These are phyloP conservation scores for Pythium scleroteichum DNA, from an alignment of 352 stramenopile species.

Conservation along the genomic window DNA sequence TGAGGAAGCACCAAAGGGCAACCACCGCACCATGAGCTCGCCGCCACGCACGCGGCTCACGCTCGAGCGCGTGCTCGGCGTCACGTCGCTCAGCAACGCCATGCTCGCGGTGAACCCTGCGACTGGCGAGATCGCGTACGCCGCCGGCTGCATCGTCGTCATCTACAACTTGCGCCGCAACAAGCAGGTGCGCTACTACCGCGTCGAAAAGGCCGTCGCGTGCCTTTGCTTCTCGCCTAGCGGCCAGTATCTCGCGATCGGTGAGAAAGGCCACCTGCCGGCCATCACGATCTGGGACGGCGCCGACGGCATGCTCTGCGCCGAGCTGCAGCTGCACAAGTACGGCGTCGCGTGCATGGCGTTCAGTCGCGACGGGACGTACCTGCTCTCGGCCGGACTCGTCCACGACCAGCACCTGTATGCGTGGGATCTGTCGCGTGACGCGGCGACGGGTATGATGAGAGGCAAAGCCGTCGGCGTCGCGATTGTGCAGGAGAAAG, in stretches of 20 bases:
- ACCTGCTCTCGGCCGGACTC: slow-evolving; percentile 70
- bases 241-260: slow-evolving; percentile 83
- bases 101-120: slow-evolving; percentile 76
- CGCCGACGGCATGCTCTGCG: slow-evolving; percentile 70
- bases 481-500: slow-evolving; percentile 63
- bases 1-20: too few relatives aligned
- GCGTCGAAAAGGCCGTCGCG: slow-evolving; percentile 81
- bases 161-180: slow-evolving; percentile 86
- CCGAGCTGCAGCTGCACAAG: slow-evolving; percentile 80
- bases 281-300: slow-evolving; percentile 89
- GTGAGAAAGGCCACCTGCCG: slow-evolving; percentile 83
- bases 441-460: slow-evolving; percentile 25
- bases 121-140: slow-evolving; percentile 84
- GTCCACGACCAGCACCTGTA: slow-evolving; percentile 85
- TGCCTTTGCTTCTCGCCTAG: slow-evolving; percentile 83
- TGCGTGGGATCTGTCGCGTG: slow-evolving; percentile 58
- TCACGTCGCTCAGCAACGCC: slow-evolving; percentile 74
- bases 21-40: slow-evolving; percentile 7
- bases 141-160: slow-evolving; percentile 88
- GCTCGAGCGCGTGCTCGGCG: slow-evolving; percentile 77
- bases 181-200: slow-evolving; percentile 89
- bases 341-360: slow-evolving; percentile 82
- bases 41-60: slow-evolving; percentile 53
- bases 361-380: slow-evolving; percentile 66
- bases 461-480: slow-evolving; percentile 42